Evolutionary conservation across 148 eudicot genomes (phyloP), one percentile per base, ranked within the genome.

Genomic region (Polygonum maritimum): DNA sequence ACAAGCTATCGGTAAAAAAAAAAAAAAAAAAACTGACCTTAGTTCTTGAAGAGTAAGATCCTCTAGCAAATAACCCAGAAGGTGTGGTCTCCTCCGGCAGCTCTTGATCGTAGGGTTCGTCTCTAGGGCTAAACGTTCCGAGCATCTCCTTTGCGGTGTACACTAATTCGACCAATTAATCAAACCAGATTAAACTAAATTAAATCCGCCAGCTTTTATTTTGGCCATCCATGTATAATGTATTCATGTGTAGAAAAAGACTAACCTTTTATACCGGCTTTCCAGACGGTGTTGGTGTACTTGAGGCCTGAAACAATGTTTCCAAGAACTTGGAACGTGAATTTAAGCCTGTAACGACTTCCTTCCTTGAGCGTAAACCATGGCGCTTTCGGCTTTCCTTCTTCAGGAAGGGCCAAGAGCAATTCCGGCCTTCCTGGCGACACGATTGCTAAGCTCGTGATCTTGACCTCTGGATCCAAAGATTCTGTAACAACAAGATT

Each of bases 361-460:
- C 89, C 91, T 85, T 89, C 93, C 80, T 89, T 89, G 69, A 89
- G 79, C 3, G 91, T 88, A 82, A 89, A 89, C 93, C 93, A 89
- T 4, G 77, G 75, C 33, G 82, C 84, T 79, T 83, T 88, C 19
- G 87, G 89, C 54, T 88, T 89, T 76, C 89, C 91, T 79, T 83
- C 89, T 58, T 80, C 91, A 8, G 93, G 91, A 69, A 89, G 82
- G 3, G 83, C 79, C 73, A 89, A 88, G 47, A 86, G 80, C 70
- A 89, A 80, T 73, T 88, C 88, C 7, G 88, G 84, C 78, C 93
- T 84, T 48, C 82, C 85, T 45, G 88, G 81, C 45, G 91, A 86
- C 54, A 86, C 75, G 51, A 89, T 86, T 0, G 91, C 77, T 60
- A 89, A 87, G 71, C 89, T 86, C 71, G 84, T 74, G 76, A 89